Base-by-base conservation (phyloP, 2,329 filamentous ascomycete genomes). In the Sporothrix brunneoviolacea region DNA sequence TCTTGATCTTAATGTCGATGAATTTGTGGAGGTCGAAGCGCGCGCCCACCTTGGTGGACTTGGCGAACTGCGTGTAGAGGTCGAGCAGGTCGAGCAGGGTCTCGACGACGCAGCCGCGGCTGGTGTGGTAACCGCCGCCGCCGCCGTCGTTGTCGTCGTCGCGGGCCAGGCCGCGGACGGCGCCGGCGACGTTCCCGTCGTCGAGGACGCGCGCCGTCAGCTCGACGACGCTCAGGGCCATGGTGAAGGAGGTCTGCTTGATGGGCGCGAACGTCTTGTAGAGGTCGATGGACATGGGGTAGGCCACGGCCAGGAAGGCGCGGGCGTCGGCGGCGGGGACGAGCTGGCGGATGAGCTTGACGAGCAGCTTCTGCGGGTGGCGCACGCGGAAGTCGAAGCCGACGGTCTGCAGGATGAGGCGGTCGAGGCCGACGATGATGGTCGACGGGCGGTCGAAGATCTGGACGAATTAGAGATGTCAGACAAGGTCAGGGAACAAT, bases 261-360 rank as follows among this genome's bases (percentile, higher is more conserved):
- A 97, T 75, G 8, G 91, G 91, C 1, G 89, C 84, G 66, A 93
- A 94, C 0, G 93, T 98, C 63, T 91, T 88, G 70, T 96, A 95
- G 41, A 95, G 73, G 67, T 98, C 93, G 47, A 91, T 79, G 41
- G 84, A 86, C 64, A 97, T 86, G 55, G 84, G 82, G 69, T 90
- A 95, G 0, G 88, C 88, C 0, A 82, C 76, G 15, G 74, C 74
- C 27, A 83, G 80, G 54, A 90, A 79, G 9, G 74, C 69, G 48
- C 72, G 75, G 5, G 76, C 73, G 8, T 79, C 71, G 5, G 71
- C 67, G 30, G 65, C 52, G 19, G 68, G 68, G 15, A 78, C 38
- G 50, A 84, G 74, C 40, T 70, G 70, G 61, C 84, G 80, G 45
- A 83, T 75, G 22, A 95, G 75, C 69, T 97, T 97, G 58, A 89